Percentiles rank a stretch among this genome's conserved stretches.
These are phyloP conservation scores for Lactarius akahatsu DNA, from an alignment of 768 basidiomycete genomes.

Conservation along the genomic window DNA sequence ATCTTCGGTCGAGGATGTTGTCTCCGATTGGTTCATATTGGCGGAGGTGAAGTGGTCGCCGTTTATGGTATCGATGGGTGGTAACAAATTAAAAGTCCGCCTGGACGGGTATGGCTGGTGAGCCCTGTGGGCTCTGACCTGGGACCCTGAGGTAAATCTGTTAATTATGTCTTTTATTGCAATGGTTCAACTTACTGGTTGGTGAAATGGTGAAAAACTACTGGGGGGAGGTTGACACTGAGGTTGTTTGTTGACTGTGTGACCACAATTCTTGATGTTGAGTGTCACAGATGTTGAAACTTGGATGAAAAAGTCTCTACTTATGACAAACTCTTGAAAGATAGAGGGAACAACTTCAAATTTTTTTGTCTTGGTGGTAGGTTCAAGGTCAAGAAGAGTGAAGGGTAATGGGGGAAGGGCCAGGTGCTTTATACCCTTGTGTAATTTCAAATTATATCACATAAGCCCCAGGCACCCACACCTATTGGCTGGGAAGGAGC, in stretches of 20 bases:
- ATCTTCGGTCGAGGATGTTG: background rate
- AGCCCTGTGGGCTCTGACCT: background rate
- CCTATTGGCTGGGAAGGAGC: background rate
- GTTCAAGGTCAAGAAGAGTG: background rate
- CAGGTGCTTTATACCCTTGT: background rate
- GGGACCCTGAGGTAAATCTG: background rate
- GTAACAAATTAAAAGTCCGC: background rate
- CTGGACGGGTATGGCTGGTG: background rate
- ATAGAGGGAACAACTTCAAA: background rate
- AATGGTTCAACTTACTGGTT: conserved; percentile 7
- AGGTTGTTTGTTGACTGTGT: background rate
- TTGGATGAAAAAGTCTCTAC: background rate
- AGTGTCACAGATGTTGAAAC: background rate
- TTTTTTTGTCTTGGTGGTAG: conserved; percentile 8
- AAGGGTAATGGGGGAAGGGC: background rate
- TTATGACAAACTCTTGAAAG: background rate
- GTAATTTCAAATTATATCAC: conserved; percentile 18
- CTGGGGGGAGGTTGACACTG: no score
- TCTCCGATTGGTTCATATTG: background rate
- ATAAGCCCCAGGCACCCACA: background rate
- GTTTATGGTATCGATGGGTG: background rate
- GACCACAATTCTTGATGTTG: background rate
- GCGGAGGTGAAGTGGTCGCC: background rate
- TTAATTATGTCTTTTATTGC: background rate
- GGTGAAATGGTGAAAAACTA: conserved; percentile 12